phyloP scores from a whole-genome alignment of 768 basidiomycete species.

The Auriscalpium vulgare region DNA sequence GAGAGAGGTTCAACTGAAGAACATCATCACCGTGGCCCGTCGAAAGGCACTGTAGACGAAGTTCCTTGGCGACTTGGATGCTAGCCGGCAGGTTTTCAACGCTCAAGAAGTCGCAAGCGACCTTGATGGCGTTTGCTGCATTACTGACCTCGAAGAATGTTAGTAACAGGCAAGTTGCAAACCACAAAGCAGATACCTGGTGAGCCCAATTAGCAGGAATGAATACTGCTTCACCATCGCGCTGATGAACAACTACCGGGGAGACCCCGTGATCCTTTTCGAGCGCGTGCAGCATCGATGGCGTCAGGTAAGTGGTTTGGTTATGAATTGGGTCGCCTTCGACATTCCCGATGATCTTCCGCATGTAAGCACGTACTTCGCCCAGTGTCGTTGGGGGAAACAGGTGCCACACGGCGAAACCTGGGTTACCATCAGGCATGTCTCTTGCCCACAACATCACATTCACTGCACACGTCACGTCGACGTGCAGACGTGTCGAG shows the following conservation, averaged over 20 bases:
- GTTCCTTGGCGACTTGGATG: constrained; percentile 78
- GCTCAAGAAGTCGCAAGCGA: constrained; percentile 90
- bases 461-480: constrained; percentile 91
- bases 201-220: constrained; percentile 93
- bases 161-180: too few species aligned
- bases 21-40: constrained; percentile 93
- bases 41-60: constrained; percentile 79
- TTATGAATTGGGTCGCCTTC: background rate
- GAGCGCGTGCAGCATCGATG: constrained; percentile 50
- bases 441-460: constrained; percentile 70
- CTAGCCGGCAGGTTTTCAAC: constrained; percentile 87
- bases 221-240: constrained; percentile 87
- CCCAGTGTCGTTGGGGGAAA: constrained; percentile 71
- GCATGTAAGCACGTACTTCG: constrained; percentile 68
- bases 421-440: constrained; percentile 48
- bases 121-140: constrained; percentile 88
- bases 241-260: constrained; percentile 83
- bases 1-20: constrained; percentile 81
- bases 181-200: constrained; percentile 44
- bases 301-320: background rate
- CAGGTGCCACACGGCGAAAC: constrained; percentile 88
- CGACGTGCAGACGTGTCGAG: constrained; percentile 87
- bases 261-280: constrained; percentile 59
- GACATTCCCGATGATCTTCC: constrained; percentile 12
- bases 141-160: constrained; percentile 64